Percentiles rank a stretch among this genome's conserved stretches.
Evolutionary conservation across 1,284 basidiomycete species (phyloP).

Genomic region (Xerocomus amazonicus): DNA sequence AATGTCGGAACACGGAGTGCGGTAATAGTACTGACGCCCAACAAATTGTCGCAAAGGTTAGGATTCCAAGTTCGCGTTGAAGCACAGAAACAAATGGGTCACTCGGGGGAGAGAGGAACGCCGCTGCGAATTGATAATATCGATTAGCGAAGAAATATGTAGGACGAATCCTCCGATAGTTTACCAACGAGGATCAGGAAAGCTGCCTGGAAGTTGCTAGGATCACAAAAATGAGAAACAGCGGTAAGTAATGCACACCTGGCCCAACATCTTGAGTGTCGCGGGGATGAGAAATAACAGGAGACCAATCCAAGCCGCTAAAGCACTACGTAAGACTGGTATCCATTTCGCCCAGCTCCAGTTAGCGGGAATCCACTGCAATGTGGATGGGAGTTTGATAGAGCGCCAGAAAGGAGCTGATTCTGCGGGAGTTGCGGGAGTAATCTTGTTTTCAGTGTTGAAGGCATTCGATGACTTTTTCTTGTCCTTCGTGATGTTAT

Average conservation of each 20-base stretch:
- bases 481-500: not conserved
- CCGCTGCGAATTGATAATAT: conserved; percentile 37
- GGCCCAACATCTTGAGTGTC: conserved; percentile 54
- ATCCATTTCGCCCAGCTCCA: conserved; percentile 59
- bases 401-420: not conserved
- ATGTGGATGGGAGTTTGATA: conserved; percentile 21
- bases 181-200: conserved; percentile 66
- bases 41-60: conserved; percentile 46
- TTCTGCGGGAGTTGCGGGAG: not conserved
- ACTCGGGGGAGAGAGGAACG: conserved; percentile 64
- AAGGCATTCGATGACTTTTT: conserved; percentile 2
- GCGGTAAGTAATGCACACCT: conserved; percentile 38
- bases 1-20: not conserved
- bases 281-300: conserved; percentile 61
- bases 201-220: conserved; percentile 43
- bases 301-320: conserved; percentile 61
- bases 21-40: conserved; percentile 57
- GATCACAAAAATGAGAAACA: conserved; percentile 4
- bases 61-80: conserved; percentile 65
- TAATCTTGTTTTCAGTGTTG: not conserved
- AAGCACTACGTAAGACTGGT: conserved; percentile 60
- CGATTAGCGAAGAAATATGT: not conserved
- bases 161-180: conserved; percentile 3
- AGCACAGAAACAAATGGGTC: conserved; percentile 67
- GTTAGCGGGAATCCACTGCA: conserved; percentile 58